phyloP scores from a whole-genome alignment of 768 basidiomycete genomes.

The Dendrothele bispora region DNA sequence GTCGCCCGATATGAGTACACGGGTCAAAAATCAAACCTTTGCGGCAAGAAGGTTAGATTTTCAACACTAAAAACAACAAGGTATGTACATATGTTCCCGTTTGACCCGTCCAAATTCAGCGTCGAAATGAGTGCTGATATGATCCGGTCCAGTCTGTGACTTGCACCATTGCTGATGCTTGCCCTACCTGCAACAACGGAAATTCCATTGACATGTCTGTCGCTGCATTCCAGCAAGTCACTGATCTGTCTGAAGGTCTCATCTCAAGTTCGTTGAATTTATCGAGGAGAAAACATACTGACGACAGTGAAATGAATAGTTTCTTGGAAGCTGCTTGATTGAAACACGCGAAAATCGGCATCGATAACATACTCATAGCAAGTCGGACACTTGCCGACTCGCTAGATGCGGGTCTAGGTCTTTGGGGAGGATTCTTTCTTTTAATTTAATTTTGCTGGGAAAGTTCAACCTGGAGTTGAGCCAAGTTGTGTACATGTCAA shows the following conservation, averaged over 20 bases:
- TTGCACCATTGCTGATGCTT: slow-evolving; percentile 55
- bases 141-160: background rate
- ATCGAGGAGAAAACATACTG: no score
- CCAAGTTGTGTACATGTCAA: no score
- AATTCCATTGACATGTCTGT: slow-evolving; percentile 55
- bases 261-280: no score
- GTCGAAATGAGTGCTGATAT: background rate
- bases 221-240: slow-evolving; percentile 49
- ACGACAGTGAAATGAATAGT: no score
- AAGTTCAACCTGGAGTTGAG: no score
- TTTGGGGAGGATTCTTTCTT: no score
- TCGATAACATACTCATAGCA: no score
- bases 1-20: background rate
- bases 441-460: no score
- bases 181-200: slow-evolving; percentile 49
- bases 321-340: no score
- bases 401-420: no score
- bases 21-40: background rate
- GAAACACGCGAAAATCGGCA: no score
- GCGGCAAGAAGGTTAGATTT: slow-evolving; percentile 4
- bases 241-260: slow-evolving; percentile 37
- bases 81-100: background rate
- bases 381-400: no score
- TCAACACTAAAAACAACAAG: slow-evolving; percentile 3
- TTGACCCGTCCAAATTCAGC: background rate